Percentiles rank a stretch among this genome's conserved stretches.
Conservation (phyloP, 768 basidiomycete species). For the Tylopilus intermedius region DNA sequence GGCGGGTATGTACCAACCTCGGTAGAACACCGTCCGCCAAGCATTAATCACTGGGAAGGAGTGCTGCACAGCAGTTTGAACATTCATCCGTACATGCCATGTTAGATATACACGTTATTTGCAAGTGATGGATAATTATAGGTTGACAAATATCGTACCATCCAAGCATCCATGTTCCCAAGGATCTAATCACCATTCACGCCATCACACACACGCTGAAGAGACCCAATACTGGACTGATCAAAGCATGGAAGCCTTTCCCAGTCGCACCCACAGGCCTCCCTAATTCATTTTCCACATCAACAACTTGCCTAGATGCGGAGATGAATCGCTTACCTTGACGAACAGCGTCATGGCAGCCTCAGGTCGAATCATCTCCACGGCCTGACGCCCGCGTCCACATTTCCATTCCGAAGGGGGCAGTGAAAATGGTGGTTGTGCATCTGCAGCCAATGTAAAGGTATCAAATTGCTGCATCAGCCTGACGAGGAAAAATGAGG, state of each 20-base stretch:
- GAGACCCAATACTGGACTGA: too few species aligned
- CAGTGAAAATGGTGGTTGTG: slow-evolving; percentile 56
- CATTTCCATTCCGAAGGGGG: slow-evolving; percentile 55
- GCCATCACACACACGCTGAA: not conserved
- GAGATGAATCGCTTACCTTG: slow-evolving; percentile 43
- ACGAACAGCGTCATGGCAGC: slow-evolving; percentile 61
- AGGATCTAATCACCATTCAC: not conserved
- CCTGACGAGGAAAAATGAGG: slow-evolving; percentile 65
- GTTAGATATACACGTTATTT: slow-evolving; percentile 9
- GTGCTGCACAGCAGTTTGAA: not conserved
- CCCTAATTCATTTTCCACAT: slow-evolving; percentile 35
- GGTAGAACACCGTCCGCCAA: not conserved
- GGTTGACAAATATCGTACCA: slow-evolving; percentile 10
- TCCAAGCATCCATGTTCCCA: not conserved
- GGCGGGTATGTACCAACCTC: not conserved
- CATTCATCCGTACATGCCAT: not conserved
- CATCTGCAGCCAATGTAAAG: slow-evolving; percentile 56
- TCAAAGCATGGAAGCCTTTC: slow-evolving; percentile 22
- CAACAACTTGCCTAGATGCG: slow-evolving; percentile 1
- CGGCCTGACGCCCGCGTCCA: slow-evolving; percentile 40
- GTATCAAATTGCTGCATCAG: slow-evolving; percentile 61
- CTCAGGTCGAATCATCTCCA: slow-evolving; percentile 59
- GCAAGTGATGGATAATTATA: slow-evolving; percentile 9
- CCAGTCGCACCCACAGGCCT: slow-evolving; percentile 55
- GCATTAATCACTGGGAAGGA: not conserved